Percentiles rank a stretch among this genome's conserved stretches.
Conservation (phyloP, 139 green algal species). For the Chlorella sorokiniana region DNA sequence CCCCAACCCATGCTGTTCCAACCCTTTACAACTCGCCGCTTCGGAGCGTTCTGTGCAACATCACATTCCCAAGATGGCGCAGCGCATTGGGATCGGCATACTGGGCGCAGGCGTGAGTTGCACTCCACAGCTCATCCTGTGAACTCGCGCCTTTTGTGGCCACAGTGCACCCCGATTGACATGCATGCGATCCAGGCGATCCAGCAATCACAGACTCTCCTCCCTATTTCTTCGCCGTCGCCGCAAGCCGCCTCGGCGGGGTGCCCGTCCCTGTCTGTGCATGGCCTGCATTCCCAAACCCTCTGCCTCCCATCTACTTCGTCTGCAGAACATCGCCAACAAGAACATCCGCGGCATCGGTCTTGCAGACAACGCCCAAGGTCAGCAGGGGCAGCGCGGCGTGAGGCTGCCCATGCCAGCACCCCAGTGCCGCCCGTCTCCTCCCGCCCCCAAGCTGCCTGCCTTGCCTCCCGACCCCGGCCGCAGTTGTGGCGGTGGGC, state of each 20-base stretch:
- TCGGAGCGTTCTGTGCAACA: background rate
- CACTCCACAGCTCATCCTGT: no score
- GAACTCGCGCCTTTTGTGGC: no score
- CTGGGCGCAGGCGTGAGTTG: slow-evolving; percentile 35
- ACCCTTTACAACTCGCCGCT: no score
- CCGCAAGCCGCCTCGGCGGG: no score
- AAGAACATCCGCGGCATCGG: slow-evolving; percentile 49
- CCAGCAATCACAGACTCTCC: no score
- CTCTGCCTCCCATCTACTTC: no score
- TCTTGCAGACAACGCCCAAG: slow-evolving; percentile 3
- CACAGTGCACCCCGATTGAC: no score
- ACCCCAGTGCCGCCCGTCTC: background rate
- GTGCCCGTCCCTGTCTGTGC: no score
- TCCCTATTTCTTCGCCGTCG: no score
- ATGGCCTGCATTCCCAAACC: no score
- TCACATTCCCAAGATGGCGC: background rate
- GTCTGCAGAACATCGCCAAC: slow-evolving; percentile 46
- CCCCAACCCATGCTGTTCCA: no score
- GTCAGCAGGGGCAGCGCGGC: background rate
- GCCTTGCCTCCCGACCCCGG: background rate
- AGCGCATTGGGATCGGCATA: slow-evolving; percentile 37
- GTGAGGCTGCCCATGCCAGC: background rate
- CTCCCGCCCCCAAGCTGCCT: background rate
- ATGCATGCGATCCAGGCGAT: no score
- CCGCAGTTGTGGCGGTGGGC: slow-evolving; percentile 47